Evolutionary conservation across 2,329 filamentous ascomycete genomes (phyloP), one percentile per base, ranked within the genome.

Genomic region (Alternaria alternata): DNA sequence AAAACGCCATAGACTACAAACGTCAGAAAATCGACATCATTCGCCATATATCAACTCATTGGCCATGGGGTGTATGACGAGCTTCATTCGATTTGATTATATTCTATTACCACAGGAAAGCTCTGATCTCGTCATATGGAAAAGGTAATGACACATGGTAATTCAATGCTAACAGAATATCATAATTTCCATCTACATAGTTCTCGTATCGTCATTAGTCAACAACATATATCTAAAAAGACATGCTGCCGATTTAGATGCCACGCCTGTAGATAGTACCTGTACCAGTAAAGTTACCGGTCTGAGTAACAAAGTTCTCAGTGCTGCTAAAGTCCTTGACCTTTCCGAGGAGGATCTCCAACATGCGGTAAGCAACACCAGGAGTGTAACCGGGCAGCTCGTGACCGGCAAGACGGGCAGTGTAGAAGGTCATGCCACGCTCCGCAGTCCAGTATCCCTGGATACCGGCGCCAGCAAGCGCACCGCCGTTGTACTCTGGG

Each of bases 341-440:
- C 5, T 76, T 67, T 0, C 81, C 81, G 6, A 82, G 68, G 51
- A 83, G 63, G 30, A 80, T 72, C 69, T 83, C 80, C 34, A 83
- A 42, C 64, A 78, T 76, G 24, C 81, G 64, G 61, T 79, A 82
- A 0, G 73, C 79, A 20, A 80, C 79, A 28, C 80, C 78, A 18
- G 81, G 79, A 1, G 80, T 76, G 63, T 80, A 82, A 0, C 75
- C 79, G 6, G 81, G 81, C 16, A 82, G 59, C 64, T 82, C 78
- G 54, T 82, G 81, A 0, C 81, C 81, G 1, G 79, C 76, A 9
- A 80, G 67, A 46, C 76, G 76, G 8, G 79, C 76, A 42, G 77
- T 77, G 65, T 82, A 82, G 61, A 82, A 84, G 0, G 79, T 82
- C 55, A 84, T 61, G 0, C 81, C 81, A 28, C 82, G 77, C 74